Evolutionary conservation across 2,329 filamentous ascomycete genomes (phyloP).

Genomic region (Phyllosticta ampelicida): DNA sequence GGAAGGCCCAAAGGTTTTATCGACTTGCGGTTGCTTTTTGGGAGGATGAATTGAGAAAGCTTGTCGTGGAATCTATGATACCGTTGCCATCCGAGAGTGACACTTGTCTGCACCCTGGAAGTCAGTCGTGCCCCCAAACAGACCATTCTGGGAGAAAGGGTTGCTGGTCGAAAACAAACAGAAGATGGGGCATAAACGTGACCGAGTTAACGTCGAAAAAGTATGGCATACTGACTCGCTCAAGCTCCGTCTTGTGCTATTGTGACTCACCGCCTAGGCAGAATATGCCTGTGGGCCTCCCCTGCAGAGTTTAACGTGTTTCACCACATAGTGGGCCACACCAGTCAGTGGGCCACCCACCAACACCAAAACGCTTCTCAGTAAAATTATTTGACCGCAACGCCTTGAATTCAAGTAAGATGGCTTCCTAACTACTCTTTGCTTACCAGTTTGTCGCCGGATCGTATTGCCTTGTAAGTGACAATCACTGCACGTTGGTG

Average conservation of each 20-base stretch:
- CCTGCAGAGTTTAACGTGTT: no score
- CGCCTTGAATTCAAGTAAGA: no score
- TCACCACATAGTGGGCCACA: no score
- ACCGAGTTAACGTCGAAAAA: not conserved
- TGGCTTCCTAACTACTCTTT: no score
- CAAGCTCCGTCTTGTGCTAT: not conserved
- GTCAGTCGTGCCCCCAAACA: constrained; percentile 15
- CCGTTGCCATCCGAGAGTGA: not conserved
- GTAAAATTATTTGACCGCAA: no score
- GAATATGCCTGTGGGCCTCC: no score
- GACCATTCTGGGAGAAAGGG: constrained; percentile 15
- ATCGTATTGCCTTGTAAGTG: no score
- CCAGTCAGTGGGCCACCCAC: no score
- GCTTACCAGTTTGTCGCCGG: no score
- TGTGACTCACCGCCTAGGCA: no score
- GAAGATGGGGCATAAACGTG: not conserved
- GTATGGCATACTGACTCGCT: not conserved
- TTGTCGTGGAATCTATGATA: not conserved
- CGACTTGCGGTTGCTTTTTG: not conserved
- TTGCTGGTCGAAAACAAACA: not conserved
- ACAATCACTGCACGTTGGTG: no score
- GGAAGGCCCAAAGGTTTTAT: not conserved
- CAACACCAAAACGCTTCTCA: no score
- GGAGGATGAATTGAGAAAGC: not conserved
- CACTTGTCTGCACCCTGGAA: constrained; percentile 18